Base-by-base conservation (phyloP, 2,329 filamentous ascomycete genomes). In the Colletotrichum liriopes region DNA sequence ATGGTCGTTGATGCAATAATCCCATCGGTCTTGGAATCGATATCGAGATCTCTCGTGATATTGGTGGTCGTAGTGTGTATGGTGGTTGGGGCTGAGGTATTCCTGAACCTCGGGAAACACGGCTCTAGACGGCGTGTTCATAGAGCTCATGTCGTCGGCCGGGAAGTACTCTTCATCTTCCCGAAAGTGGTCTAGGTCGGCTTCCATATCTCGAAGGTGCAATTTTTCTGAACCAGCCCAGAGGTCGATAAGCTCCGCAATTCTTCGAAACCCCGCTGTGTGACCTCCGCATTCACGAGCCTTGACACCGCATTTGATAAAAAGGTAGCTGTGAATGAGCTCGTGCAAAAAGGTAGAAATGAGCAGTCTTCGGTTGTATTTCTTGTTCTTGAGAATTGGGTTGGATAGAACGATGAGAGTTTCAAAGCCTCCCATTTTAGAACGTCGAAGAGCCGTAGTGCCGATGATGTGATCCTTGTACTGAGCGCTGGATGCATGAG, bases 341-440 rank as follows among this genome's bases (percentile, higher is more conserved):
- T 93, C 91, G 77, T 92, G 91, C 58, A 93, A 77, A 74, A 93
- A 92, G 0, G 90, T 91, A 8, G 88, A 89, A 60, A 92, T 90
- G 66, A 92, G 84, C 20, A 92, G 83, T 8, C 89, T 84, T 6
- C 90, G 82, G 77, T 90, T 90, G 78, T 90, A 92, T 60, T 82
- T 84, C 18, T 80, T 84, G 74, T 88, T 84, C 49, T 82, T 83
- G n/a, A 92, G 84, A 18, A 92, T 90, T 0, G 89, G 87, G 2
- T 85, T 84, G 5, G 90, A 92, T 16, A 92, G 81, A 5, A 91
- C 86, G 61, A 93, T 90, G 35, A 91, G 82, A 1, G 90, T 91
- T 79, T 92, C 90, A 76, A 87, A 91, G 14, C 89, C 90, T 32
- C 85, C 84, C 2, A 81, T 77, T 18, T 83, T 81, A 23, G 83